Conservation (phyloP, 805 yeast species). For the Hanseniaspora osmophila region DNA sequence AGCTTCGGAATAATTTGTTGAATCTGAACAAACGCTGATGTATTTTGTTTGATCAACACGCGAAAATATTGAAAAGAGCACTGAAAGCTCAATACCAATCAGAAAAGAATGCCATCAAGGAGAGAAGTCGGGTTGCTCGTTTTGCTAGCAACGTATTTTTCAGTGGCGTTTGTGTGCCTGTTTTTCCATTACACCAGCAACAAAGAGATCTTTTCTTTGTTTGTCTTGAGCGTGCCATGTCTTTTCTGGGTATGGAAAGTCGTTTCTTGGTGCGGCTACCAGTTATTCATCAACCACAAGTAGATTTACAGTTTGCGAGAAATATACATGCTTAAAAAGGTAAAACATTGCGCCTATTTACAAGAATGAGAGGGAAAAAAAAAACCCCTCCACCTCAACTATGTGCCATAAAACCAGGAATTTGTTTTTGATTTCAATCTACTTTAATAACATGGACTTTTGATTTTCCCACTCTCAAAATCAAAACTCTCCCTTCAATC, state of each 20-base stretch:
- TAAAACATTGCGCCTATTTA: constrained; percentile 3
- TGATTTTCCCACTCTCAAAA: constrained; percentile 65
- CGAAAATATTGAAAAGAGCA: too few species aligned
- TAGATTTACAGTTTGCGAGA: neutral
- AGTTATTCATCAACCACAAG: constrained; percentile 15
- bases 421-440: too few species aligned
- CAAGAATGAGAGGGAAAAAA: neutral
- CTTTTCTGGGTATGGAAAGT: constrained; percentile 22
- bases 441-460: constrained; percentile 42
- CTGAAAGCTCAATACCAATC: too few species aligned
- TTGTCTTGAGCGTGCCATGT: neutral
- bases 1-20: too few species aligned
- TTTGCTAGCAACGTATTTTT: neutral
- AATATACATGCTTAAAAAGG: neutral
- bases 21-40: too few species aligned
- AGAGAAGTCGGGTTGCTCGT: neutral
- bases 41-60: too few species aligned
- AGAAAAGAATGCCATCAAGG: neutral
- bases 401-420: too few species aligned
- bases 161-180: neutral
- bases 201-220: neutral
- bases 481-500: constrained; percentile 44
- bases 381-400: too few species aligned
- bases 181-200: neutral
- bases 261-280: constrained; percentile 22